Percentiles rank a stretch among this genome's conserved stretches.
phyloP scores from a whole-genome alignment of 2,329 filamentous ascomycete species.

The Onygenales sp. region DNA sequence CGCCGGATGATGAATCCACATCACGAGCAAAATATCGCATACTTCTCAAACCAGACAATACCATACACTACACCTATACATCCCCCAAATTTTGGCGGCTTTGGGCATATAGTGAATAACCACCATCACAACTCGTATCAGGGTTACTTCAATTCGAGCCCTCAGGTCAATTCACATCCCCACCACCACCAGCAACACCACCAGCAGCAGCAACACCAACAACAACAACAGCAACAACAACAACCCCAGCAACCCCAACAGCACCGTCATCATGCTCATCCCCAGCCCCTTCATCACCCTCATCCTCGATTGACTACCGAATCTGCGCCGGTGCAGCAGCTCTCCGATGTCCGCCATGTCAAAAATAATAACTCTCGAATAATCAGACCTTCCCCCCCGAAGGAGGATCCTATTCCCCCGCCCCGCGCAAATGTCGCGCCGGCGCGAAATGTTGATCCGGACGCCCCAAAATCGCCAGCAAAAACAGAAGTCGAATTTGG shows the following conservation, averaged over 20 bases:
- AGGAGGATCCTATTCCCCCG: constrained; percentile 8
- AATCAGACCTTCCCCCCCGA: constrained; percentile 10
- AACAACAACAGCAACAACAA: constrained; percentile 3
- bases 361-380: constrained; percentile 27
- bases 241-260: constrained; percentile 18
- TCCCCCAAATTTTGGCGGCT: constrained; percentile 23
- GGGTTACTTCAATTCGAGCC: constrained; percentile 23
- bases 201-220: constrained; percentile 13
- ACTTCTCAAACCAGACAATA: constrained; percentile 27
- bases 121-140: constrained; percentile 23
- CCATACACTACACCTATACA: constrained; percentile 30
- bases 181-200: constrained; percentile 20
- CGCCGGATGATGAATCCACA: constrained; percentile 28
- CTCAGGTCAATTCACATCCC: constrained; percentile 13
- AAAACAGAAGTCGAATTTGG: constrained; percentile 52
- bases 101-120: constrained; percentile 24
- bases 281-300: constrained; percentile 13
- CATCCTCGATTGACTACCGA: constrained; percentile 9
- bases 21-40: constrained; percentile 24
- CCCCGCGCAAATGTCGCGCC: neutral
- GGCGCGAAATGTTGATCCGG: neutral
- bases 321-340: constrained; percentile 20
- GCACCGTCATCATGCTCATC: constrained; percentile 13
- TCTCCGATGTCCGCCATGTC: constrained; percentile 28
- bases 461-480: constrained; percentile 17